A percentile compares a stretch with the other conserved stretches of the same genome.
These are phyloP conservation scores for Eutreptiella sp. DNA, from an alignment of 208 protist genomes.

Conservation along the genomic window DNA sequence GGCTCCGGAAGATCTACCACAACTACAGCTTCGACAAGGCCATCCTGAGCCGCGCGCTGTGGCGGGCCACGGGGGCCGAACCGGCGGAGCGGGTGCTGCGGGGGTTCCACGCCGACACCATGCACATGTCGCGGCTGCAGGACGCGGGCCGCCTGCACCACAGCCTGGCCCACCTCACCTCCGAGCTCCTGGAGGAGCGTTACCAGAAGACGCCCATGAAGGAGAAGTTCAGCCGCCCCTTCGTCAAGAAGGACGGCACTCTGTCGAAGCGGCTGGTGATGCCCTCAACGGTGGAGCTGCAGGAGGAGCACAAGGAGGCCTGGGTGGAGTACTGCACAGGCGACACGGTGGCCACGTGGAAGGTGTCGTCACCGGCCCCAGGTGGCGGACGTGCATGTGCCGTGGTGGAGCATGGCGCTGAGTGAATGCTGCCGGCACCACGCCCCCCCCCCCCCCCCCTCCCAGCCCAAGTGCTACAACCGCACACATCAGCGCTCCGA, in stretches of 20 bases:
- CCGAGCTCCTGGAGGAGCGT: constrained; percentile 34
- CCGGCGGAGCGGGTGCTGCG: constrained; percentile 39
- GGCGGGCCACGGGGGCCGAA: too few relatives aligned
- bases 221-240: constrained; percentile 40
- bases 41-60: too few relatives aligned
- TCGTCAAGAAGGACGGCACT: constrained; percentile 42
- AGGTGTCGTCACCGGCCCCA: constrained; percentile 31
- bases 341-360: constrained; percentile 37
- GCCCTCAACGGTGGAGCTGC: constrained; percentile 33
- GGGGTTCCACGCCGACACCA: constrained; percentile 54
- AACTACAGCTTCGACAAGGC: constrained; percentile 61
- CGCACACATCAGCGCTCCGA: too few relatives aligned
- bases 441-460: too few relatives aligned
- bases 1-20: constrained; percentile 47
- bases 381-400: constrained; percentile 38
- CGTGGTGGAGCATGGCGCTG: constrained; percentile 6
- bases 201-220: constrained; percentile 41
- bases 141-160: constrained; percentile 44
- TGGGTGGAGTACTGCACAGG: constrained; percentile 48
- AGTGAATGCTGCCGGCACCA: too few relatives aligned
- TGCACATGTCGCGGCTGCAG: constrained; percentile 62
- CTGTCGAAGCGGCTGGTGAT: constrained; percentile 34
- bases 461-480: too few relatives aligned
- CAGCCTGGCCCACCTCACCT: constrained; percentile 37
- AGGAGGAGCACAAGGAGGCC: constrained; percentile 21